Conservation (phyloP, 73 alveolate genomes). For the Stentor coeruleus region DNA sequence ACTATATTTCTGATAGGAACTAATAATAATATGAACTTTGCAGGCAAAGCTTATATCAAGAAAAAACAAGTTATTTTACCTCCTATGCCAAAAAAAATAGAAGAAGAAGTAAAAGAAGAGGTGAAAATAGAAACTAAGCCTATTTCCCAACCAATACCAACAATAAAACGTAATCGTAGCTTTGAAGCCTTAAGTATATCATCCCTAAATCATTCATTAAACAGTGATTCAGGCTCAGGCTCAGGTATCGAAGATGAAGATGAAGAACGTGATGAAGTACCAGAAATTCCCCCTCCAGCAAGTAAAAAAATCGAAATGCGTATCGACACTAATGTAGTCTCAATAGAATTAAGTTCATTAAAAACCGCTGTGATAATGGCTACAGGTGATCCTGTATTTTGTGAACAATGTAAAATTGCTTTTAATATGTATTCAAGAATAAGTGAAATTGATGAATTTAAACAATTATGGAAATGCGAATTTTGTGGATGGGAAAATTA, state of each 20-base stretch:
- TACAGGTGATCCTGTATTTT: constrained; percentile 70
- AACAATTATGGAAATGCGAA: constrained; percentile 60
- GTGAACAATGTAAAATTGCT: constrained; percentile 67
- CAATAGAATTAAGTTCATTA: constrained; percentile 35
- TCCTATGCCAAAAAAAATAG: not conserved
- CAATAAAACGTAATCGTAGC: constrained; percentile 12
- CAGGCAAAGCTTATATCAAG: constrained; percentile 28
- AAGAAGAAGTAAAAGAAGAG: not conserved
- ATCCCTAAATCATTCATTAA: not conserved
- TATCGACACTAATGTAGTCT: constrained; percentile 67
- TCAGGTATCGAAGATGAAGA: not conserved
- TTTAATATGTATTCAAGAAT: constrained; percentile 60
- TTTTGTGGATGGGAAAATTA: constrained; percentile 45
- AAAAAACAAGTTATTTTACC: not conserved
- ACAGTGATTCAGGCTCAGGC: not conserved
- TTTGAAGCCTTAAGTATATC: not conserved
- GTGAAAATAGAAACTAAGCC: not conserved
- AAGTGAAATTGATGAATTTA: not conserved
- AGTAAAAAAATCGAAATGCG: constrained; percentile 24
- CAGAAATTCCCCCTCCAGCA: not conserved
- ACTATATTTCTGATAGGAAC: no score
- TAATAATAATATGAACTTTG: constrained; percentile 18
- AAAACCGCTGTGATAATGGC: constrained; percentile 53
- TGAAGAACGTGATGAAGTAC: not conserved
- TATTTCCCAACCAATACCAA: not conserved